Conservation (phyloP, 768 basidiomycete species). For the Trametes cinnabarina region DNA sequence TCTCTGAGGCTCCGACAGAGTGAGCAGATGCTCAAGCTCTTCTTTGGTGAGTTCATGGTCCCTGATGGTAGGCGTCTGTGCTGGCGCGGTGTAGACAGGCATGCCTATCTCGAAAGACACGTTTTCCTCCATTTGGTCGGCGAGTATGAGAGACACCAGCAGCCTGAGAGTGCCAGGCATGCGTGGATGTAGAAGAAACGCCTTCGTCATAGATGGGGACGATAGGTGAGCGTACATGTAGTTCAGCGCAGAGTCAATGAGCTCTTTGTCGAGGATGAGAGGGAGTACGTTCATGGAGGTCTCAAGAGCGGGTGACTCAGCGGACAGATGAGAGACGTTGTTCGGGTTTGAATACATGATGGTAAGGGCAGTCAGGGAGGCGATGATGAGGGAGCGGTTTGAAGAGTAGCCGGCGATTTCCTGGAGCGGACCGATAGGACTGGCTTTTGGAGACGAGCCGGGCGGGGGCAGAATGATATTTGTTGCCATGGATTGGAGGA, state of each 20-base stretch:
- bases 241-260: constrained; percentile 71
- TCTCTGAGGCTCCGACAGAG: constrained; percentile 68
- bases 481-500: constrained; percentile 62
- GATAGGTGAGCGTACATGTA: constrained; percentile 76
- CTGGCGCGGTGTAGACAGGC: constrained; percentile 55
- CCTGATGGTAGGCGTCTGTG: constrained; percentile 41
- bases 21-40: constrained; percentile 59
- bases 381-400: constrained; percentile 76
- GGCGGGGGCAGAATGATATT: constrained; percentile 40
- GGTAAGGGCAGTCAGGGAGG: constrained; percentile 58
- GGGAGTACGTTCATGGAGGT: constrained; percentile 72
- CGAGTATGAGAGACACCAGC: constrained; percentile 62
- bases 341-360: constrained; percentile 58
- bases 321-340: constrained; percentile 52
- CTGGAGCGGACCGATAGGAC: constrained; percentile 58
- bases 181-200: constrained; percentile 67
- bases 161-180: constrained; percentile 71
- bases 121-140: constrained; percentile 71
- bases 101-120: constrained; percentile 63
- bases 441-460: constrained; percentile 32
- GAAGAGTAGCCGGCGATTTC: constrained; percentile 53
- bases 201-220: constrained; percentile 69
- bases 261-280: constrained; percentile 62
- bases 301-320: constrained; percentile 57
- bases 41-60: constrained; percentile 70